These are phyloP conservation scores for Cordyceps militaris DNA, from an alignment of 2,329 filamentous ascomycete species.

Conservation along the genomic window DNA sequence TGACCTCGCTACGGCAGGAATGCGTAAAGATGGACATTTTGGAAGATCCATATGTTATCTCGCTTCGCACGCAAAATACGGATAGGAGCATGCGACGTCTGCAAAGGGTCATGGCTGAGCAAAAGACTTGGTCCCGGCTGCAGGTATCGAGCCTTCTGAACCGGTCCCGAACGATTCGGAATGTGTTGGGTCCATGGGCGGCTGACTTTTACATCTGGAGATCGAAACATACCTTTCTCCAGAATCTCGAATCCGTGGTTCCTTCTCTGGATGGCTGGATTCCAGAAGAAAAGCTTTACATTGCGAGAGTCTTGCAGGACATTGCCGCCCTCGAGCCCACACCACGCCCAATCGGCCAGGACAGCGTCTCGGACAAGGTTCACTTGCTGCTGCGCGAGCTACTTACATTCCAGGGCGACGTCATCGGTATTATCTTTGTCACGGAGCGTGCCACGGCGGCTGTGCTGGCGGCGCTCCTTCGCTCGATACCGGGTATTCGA, in stretches of 20 bases:
- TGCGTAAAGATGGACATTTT: conserved; percentile 44
- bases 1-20: conserved; percentile 37
- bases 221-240: conserved; percentile 33
- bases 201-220: conserved; percentile 56
- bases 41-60: conserved; percentile 53
- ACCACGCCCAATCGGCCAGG: conserved; percentile 13
- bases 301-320: conserved; percentile 39
- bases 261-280: conserved; percentile 35
- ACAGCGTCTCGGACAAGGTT: conserved; percentile 51
- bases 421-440: conserved; percentile 60
- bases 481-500: conserved; percentile 40
- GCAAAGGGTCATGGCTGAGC: conserved; percentile 30
- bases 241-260: conserved; percentile 16
- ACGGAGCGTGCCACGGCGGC: conserved; percentile 54
- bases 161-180: conserved; percentile 42
- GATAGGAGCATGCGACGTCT: conserved; percentile 35
- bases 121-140: conserved; percentile 44
- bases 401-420: conserved; percentile 31
- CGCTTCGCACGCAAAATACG: conserved; percentile 35
- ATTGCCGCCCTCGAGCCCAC: conserved; percentile 23
- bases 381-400: conserved; percentile 46
- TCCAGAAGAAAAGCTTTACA: conserved; percentile 47
- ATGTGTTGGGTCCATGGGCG: conserved; percentile 61
- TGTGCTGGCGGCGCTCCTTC: conserved; percentile 52
- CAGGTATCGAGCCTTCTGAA: conserved; percentile 50